These are phyloP conservation scores for Argentina anserina DNA, from an alignment of 306 rosid species.

Conservation along the genomic window DNA sequence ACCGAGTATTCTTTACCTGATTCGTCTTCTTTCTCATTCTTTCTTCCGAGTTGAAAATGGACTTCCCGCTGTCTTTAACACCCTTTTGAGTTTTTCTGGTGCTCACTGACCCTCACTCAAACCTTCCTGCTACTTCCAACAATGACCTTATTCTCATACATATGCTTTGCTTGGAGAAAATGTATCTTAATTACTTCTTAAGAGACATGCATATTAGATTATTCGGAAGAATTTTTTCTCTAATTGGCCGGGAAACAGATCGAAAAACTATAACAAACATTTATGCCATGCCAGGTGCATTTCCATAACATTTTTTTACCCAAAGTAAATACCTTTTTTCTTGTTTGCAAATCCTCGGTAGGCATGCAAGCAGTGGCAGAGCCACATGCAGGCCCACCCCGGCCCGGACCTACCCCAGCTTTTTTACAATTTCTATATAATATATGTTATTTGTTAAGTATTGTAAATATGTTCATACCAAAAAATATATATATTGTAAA, in stretches of 20 bases:
- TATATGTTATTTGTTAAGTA: too few relatives aligned
- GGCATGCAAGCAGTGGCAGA: too few relatives aligned
- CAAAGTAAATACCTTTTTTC: too few relatives aligned
- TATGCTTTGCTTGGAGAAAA: not conserved
- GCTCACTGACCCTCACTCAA: not conserved
- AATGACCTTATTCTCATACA: not conserved
- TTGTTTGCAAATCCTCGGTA: too few relatives aligned
- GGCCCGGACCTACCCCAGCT: too few relatives aligned
- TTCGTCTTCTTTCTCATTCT: not conserved
- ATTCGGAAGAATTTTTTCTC: not conserved
- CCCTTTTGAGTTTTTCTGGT: not conserved
- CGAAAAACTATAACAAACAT: too few relatives aligned
- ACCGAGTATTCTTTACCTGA: conserved; percentile 4
- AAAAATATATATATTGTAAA: too few relatives aligned
- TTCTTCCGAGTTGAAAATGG: not conserved
- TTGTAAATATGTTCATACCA: too few relatives aligned
- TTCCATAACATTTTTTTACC: too few relatives aligned
- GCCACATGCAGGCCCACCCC: too few relatives aligned
- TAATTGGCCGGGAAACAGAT: not conserved
- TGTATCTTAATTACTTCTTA: not conserved
- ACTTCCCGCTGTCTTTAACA: not conserved
- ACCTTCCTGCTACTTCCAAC: not conserved
- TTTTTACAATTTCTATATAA: too few relatives aligned
- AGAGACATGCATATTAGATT: not conserved
- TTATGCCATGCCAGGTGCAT: too few relatives aligned